A percentile compares a stretch with the other conserved stretches of the same genome.
Conservation (phyloP, 345 rosid genomes). For the Erysimum cheiranthoides region DNA sequence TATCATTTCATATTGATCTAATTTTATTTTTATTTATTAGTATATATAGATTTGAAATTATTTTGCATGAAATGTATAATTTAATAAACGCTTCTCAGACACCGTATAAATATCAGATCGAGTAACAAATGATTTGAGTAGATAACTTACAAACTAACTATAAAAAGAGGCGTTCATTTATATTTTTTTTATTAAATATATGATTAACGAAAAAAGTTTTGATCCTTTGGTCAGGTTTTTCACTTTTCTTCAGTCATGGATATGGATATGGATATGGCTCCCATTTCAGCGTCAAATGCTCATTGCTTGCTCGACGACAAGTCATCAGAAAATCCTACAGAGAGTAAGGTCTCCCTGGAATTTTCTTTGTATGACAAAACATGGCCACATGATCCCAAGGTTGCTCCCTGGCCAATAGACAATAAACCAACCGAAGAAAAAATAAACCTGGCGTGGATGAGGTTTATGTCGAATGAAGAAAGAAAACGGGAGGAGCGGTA, state of each 20-base stretch:
- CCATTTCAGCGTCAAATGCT: not conserved
- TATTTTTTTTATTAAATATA: no score
- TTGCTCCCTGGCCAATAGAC: not conserved
- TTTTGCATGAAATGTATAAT: no score
- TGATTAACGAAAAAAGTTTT: not conserved
- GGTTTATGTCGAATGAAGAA: not conserved
- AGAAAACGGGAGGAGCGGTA: not conserved
- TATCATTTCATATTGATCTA: no score
- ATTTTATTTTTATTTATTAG: no score
- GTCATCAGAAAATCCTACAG: no score
- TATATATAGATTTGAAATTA: no score
- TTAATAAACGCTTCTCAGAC: no score
- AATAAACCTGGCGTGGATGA: not conserved
- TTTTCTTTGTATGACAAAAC: not conserved
- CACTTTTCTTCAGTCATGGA: not conserved
- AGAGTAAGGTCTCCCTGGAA: not conserved
- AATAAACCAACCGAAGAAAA: not conserved
- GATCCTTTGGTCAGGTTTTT: not conserved
- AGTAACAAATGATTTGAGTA: no score
- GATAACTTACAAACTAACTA: no score
- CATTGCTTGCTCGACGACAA: no score
- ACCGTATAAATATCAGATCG: no score
- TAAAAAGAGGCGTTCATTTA: no score
- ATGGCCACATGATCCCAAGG: not conserved
- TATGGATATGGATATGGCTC: not conserved